A percentile compares a stretch with the other conserved stretches of the same genome.
phyloP scores from a whole-genome alignment of 2,329 filamentous ascomycete genomes.

The Fusarium oxysporum region DNA sequence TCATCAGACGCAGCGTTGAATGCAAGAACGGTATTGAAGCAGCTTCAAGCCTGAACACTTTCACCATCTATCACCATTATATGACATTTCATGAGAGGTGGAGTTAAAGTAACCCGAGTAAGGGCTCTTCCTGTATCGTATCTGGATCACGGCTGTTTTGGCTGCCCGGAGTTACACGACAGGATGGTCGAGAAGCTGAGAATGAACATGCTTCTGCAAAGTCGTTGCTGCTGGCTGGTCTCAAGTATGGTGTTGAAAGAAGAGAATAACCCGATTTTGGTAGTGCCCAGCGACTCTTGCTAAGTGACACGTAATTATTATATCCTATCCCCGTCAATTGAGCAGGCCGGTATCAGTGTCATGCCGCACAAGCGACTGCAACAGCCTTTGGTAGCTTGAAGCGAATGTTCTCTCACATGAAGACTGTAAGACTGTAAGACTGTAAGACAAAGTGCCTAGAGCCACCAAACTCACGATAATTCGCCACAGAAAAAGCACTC shows the following conservation, averaged over 20 bases:
- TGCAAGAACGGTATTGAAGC: background rate
- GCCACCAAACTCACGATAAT: background rate
- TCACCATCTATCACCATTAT: background rate
- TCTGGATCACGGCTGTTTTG: background rate
- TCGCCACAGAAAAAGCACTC: background rate
- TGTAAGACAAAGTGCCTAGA: background rate
- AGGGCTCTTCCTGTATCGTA: background rate
- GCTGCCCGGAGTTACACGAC: background rate
- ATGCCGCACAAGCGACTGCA: background rate
- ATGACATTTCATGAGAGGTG: background rate
- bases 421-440: background rate
- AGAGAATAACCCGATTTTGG: background rate
- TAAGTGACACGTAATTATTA: background rate
- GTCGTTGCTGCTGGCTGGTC: background rate
- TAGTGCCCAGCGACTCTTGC: background rate
- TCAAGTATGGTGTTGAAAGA: background rate
- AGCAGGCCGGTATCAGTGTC: background rate
- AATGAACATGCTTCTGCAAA: background rate
- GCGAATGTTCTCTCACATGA: background rate
- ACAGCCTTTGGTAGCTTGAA: background rate
- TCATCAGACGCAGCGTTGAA: background rate
- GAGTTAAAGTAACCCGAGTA: background rate
- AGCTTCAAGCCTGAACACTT: background rate
- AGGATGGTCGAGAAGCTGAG: background rate
- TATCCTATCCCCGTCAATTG: background rate